Evolutionary conservation across 2,329 filamentous ascomycete genomes (phyloP).

Genomic region (Huntiella omanensis): DNA sequence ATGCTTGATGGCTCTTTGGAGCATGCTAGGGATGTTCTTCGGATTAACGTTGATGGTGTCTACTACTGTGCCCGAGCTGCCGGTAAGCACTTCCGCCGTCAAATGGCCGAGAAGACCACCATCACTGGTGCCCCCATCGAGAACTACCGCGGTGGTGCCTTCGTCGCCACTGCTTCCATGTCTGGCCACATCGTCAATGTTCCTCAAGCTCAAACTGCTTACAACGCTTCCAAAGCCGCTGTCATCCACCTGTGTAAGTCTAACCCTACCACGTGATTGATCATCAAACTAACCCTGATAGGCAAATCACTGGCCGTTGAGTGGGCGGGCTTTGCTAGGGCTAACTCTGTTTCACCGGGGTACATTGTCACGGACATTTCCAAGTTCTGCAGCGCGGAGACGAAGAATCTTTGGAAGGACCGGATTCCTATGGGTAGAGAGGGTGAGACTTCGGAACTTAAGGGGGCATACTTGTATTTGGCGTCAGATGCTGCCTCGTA

Average conservation of each 20-base stretch:
- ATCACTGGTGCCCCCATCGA: constrained; percentile 41
- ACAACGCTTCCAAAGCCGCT: constrained; percentile 55
- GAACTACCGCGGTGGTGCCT: constrained; percentile 44
- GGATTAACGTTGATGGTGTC: constrained; percentile 55
- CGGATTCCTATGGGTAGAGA: constrained; percentile 28
- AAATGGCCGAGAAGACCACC: constrained; percentile 48
- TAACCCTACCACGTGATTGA: neutral
- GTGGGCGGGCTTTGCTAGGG: constrained; percentile 57
- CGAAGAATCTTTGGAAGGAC: constrained; percentile 51
- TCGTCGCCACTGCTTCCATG: constrained; percentile 65
- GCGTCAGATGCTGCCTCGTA: constrained; percentile 69
- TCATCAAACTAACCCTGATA: constrained; percentile 14
- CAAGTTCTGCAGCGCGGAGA: constrained; percentile 33
- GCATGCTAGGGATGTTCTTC: constrained; percentile 47
- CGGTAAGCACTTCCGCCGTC: constrained; percentile 48
- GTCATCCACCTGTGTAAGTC: constrained; percentile 35
- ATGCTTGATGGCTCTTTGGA: constrained; percentile 46
- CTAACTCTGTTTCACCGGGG: constrained; percentile 54
- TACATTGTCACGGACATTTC: constrained; percentile 61
- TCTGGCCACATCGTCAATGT: constrained; percentile 61
- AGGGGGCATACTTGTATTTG: constrained; percentile 67
- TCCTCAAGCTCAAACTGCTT: constrained; percentile 54
- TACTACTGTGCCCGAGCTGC: constrained; percentile 61
- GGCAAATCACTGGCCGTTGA: constrained; percentile 50
- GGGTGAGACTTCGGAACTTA: constrained; percentile 54